Conservation (phyloP, 2,329 filamentous ascomycete species). For the Ophiocordyceps camponoti-leonardi region DNA sequence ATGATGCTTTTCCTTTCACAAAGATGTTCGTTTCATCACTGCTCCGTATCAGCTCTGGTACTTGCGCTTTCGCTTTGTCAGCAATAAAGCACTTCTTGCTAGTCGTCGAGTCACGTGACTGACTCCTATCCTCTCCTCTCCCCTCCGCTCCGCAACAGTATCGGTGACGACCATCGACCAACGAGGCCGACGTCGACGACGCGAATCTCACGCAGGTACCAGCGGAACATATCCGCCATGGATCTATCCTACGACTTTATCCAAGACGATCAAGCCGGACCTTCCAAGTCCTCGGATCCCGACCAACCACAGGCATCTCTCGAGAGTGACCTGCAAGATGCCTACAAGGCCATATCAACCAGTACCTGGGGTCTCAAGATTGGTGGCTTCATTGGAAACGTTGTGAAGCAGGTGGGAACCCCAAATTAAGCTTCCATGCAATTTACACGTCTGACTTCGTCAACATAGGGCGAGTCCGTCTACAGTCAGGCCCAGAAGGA, state of each 20-base stretch:
- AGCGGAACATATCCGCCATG: conserved; percentile 35
- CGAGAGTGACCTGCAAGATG: conserved; percentile 82
- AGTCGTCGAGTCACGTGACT: too few relatives aligned
- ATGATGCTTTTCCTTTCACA: too few relatives aligned
- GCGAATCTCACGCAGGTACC: background rate
- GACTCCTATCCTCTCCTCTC: too few relatives aligned
- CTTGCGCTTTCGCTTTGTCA: too few relatives aligned
- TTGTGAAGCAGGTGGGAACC: conserved; percentile 69
- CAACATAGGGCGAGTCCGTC: conserved; percentile 54
- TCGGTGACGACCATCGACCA: background rate
- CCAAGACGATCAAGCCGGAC: conserved; percentile 47
- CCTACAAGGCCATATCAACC: conserved; percentile 80
- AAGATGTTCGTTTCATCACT: too few relatives aligned
- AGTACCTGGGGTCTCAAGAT: conserved; percentile 84
- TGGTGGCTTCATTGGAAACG: conserved; percentile 75
- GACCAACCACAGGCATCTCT: conserved; percentile 36
- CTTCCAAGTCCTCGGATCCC: conserved; percentile 21
- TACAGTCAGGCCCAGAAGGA: conserved; percentile 82
- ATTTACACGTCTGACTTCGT: conserved; percentile 1
- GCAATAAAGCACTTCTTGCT: too few relatives aligned
- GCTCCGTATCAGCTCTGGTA: too few relatives aligned
- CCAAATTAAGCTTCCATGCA: too few relatives aligned
- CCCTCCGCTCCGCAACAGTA: too few relatives aligned
- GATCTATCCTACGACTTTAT: conserved; percentile 97
- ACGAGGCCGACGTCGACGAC: background rate